Conservation (phyloP, 495 filamentous ascomycete genomes). For the Podospora comata region DNA sequence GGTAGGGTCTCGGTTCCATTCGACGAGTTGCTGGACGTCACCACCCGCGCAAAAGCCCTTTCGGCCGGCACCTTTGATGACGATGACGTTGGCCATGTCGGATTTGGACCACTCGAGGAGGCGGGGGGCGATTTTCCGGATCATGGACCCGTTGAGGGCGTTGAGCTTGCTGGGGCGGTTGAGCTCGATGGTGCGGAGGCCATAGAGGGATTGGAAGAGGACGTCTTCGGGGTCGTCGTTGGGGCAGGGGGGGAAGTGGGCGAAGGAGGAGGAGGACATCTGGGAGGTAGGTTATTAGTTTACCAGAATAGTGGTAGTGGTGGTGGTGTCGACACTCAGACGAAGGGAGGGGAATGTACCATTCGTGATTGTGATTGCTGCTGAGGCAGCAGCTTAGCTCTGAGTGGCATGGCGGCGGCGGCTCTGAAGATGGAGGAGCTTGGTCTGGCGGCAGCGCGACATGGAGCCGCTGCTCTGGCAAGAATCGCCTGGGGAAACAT, state of each 20-base stretch:
- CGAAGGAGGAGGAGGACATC: constrained; percentile 53
- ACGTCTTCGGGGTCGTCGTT: constrained; percentile 86
- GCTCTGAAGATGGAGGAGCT: neutral
- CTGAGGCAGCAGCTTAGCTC: constrained; percentile 73
- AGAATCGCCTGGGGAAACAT: constrained; percentile 43
- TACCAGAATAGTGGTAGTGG: neutral
- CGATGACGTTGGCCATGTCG: constrained; percentile 83
- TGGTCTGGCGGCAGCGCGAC: constrained; percentile 27
- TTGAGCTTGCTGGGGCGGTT: constrained; percentile 91
- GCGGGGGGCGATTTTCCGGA: constrained; percentile 81
- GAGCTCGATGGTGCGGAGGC: constrained; percentile 86
- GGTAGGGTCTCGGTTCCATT: constrained; percentile 53
- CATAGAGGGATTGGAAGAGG: constrained; percentile 81
- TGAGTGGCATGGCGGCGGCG: constrained; percentile 69
- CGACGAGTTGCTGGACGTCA: constrained; percentile 75
- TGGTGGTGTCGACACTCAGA: neutral
- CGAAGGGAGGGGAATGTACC: neutral
- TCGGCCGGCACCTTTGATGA: constrained; percentile 82
- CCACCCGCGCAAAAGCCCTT: constrained; percentile 92
- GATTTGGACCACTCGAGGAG: constrained; percentile 92
- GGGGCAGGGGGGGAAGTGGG: constrained; percentile 42
- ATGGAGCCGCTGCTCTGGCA: constrained; percentile 39
- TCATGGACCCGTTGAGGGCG: constrained; percentile 90
- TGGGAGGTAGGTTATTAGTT: constrained; percentile 25
- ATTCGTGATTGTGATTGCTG: constrained; percentile 15